phyloP scores from a whole-genome alignment of 495 filamentous ascomycete genomes.

The Sabuloglossum arenarium region DNA sequence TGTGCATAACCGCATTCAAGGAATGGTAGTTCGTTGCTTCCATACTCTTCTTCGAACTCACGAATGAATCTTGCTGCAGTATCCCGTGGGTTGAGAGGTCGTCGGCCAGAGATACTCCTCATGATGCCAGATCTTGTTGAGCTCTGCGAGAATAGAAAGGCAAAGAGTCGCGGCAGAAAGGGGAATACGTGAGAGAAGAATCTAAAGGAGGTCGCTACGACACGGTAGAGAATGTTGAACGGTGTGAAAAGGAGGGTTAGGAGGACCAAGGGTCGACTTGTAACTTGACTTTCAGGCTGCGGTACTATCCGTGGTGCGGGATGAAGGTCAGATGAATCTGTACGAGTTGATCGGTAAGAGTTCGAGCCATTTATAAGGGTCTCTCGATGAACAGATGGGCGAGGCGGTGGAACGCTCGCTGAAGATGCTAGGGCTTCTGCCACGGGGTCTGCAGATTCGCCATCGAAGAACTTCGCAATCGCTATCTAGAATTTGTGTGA shows the following conservation, averaged over 20 bases:
- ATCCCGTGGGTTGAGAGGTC: slow-evolving; percentile 60
- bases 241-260: slow-evolving; percentile 62
- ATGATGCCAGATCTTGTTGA: slow-evolving; percentile 18
- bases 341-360: slow-evolving; percentile 11
- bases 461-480: slow-evolving; percentile 92
- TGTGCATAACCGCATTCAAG: slow-evolving; percentile 77
- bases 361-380: slow-evolving; percentile 40
- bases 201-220: slow-evolving; percentile 38
- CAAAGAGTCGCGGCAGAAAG: slow-evolving; percentile 56
- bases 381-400: slow-evolving; percentile 26
- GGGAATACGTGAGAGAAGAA: slow-evolving; percentile 58
- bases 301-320: slow-evolving; percentile 67
- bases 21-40: slow-evolving; percentile 43
- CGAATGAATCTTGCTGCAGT: slow-evolving; percentile 73
- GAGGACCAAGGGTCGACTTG: slow-evolving; percentile 48
- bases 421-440: slow-evolving; percentile 38
- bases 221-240: slow-evolving; percentile 51
- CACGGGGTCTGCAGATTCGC: slow-evolving; percentile 64
- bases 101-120: slow-evolving; percentile 43
- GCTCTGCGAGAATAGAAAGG: slow-evolving; percentile 13
- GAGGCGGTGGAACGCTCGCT: slow-evolving; percentile 34
- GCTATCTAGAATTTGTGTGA: slow-evolving; percentile 43
- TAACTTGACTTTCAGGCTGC: slow-evolving; percentile 38
- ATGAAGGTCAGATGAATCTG: slow-evolving; percentile 19
- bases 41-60: slow-evolving; percentile 89